Evolutionary conservation across 805 yeast genomes (phyloP).

Genomic region (Lachancea sp.): DNA sequence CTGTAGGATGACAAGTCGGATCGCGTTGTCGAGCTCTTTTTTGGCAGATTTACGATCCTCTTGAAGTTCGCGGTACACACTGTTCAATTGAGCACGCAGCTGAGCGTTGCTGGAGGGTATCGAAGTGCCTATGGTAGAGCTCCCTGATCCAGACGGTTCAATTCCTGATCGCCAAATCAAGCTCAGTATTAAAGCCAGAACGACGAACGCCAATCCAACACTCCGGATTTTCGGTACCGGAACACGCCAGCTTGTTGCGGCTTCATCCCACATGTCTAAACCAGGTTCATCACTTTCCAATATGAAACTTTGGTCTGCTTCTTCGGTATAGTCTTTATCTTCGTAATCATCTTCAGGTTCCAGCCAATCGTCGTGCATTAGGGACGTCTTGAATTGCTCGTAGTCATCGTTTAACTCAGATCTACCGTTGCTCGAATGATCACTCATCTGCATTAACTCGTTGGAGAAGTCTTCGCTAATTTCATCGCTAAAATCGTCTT

Average conservation of each 20-base stretch:
- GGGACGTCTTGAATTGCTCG: slow-evolving; percentile 17
- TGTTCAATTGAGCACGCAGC: slow-evolving; percentile 24
- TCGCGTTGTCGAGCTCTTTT: slow-evolving; percentile 26
- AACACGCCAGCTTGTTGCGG: not conserved
- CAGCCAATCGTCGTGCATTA: slow-evolving; percentile 15
- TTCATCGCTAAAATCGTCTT: slow-evolving; percentile 2
- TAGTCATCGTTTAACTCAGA: slow-evolving; percentile 13
- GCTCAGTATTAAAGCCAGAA: not conserved
- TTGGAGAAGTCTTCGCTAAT: slow-evolving; percentile 7
- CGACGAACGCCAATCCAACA: not conserved
- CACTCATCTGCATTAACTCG: slow-evolving; percentile 2
- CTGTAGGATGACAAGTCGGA: slow-evolving; percentile 26
- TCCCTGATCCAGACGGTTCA: not conserved
- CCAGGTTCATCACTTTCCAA: slow-evolving; percentile 14
- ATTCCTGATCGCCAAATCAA: not conserved
- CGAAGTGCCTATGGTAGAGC: not conserved
- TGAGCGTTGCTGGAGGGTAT: slow-evolving; percentile 3
- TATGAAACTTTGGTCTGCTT: slow-evolving; percentile 22
- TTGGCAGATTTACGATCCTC: slow-evolving; percentile 21
- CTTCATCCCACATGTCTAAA: slow-evolving; percentile 3
- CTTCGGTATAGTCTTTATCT: slow-evolving; percentile 20
- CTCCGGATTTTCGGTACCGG: not conserved
- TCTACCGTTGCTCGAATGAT: slow-evolving; percentile 13
- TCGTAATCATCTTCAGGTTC: slow-evolving; percentile 15
- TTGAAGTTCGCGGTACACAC: slow-evolving; percentile 25